phyloP scores from a whole-genome alignment of 2,329 filamentous ascomycete species.

The Torrubiella hemipterigena region DNA sequence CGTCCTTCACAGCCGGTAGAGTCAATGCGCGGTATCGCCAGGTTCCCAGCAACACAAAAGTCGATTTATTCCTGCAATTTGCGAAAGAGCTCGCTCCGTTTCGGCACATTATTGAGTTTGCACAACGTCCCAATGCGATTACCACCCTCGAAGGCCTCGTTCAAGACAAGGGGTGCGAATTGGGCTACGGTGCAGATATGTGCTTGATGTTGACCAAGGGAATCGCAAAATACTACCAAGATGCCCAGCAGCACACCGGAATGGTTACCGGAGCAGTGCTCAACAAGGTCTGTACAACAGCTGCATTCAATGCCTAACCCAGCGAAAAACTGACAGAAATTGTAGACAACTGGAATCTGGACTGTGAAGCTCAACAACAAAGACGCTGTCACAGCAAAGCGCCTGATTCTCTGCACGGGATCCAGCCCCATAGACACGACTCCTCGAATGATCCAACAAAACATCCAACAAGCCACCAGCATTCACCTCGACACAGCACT shows the following conservation, averaged over 20 bases:
- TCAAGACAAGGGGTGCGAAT: slow-evolving; percentile 43
- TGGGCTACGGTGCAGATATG: slow-evolving; percentile 47
- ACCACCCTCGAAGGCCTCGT: slow-evolving; percentile 38
- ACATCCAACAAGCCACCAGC: slow-evolving; percentile 10
- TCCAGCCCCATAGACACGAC: slow-evolving; percentile 33
- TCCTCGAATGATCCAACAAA: slow-evolving; percentile 24
- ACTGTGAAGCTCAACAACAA: slow-evolving; percentile 14
- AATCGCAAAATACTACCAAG: slow-evolving; percentile 21
- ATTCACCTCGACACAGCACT: slow-evolving; percentile 43
- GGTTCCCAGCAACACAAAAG: slow-evolving; percentile 51
- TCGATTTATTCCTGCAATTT: slow-evolving; percentile 44
- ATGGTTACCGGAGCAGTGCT: slow-evolving; percentile 21
- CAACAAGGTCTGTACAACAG: slow-evolving; percentile 10
- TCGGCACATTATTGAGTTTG: slow-evolving; percentile 32
- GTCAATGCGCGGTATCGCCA: slow-evolving; percentile 44
- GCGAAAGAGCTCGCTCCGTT: slow-evolving; percentile 41
- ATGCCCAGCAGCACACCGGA: slow-evolving; percentile 25
- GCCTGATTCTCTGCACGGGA: slow-evolving; percentile 47
- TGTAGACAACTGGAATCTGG: slow-evolving; percentile 9
- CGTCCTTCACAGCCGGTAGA: slow-evolving; percentile 39
- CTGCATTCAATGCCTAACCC: too few relatives aligned
- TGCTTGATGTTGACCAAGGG: slow-evolving; percentile 30
- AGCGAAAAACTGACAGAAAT: too few relatives aligned
- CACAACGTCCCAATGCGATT: slow-evolving; percentile 40
- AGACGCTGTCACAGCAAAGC: slow-evolving; percentile 21